Percentiles rank a stretch among this genome's conserved stretches.
Conservation (phyloP, 2,329 filamentous ascomycete genomes). For the Neonectria coccinea region DNA sequence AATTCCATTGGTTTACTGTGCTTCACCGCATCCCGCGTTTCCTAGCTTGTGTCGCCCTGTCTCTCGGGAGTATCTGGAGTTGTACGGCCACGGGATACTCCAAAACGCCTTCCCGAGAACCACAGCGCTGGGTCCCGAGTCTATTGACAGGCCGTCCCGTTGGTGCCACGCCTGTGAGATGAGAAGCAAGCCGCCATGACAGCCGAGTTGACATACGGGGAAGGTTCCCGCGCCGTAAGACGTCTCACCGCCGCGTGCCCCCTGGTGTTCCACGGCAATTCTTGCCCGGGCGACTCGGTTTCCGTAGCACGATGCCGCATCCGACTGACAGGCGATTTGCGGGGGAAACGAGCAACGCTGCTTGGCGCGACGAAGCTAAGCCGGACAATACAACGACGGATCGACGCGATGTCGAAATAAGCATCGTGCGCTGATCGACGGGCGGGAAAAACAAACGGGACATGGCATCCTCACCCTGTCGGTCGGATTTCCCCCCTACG, state of each 20-base stretch:
- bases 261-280: background rate
- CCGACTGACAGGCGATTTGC: background rate
- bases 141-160: constrained; percentile 24
- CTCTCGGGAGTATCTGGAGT: background rate
- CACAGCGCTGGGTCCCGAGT: constrained; percentile 23
- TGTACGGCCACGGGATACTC: background rate
- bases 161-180: constrained; percentile 25
- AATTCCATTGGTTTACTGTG: background rate
- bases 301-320: background rate
- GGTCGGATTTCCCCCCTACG: background rate
- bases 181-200: background rate
- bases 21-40: constrained; percentile 1
- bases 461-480: background rate
- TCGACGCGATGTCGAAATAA: constrained; percentile 17
- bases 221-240: background rate
- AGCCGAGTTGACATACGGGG: background rate
- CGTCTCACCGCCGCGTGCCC: constrained; percentile 6
- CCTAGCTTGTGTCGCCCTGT: background rate
- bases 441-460: background rate
- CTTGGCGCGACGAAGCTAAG: constrained; percentile 23
- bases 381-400: background rate
- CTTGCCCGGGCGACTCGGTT: background rate
- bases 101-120: constrained; percentile 27
- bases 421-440: constrained; percentile 13
- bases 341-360: constrained; percentile 20